Base-by-base conservation (phyloP, 176 grass and related monocot species). In the Oryza officinalis region DNA sequence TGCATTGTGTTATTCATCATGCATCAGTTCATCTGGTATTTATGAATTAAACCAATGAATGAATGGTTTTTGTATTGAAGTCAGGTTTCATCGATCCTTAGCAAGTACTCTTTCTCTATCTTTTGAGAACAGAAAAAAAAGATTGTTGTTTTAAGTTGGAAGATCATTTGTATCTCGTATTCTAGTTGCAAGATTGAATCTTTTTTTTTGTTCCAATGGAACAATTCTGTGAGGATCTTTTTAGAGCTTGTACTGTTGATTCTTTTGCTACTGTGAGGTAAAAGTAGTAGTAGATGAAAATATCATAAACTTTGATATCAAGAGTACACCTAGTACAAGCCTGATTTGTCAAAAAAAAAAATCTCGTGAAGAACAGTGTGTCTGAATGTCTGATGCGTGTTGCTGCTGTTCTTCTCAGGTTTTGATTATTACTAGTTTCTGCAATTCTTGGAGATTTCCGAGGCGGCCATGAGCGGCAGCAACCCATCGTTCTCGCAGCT, bases 401-500 rank as follows among this genome's bases (percentile, higher is more conserved):
- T 69, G 30, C 4, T 80, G 40, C 87, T 27, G 68, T 88, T 27
- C 33, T 35, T 35, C 79, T 69, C 65, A 81, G 85, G 84, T 50
- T 30, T 38, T 20, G n/a, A 47, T 78, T 25, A 41, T 47, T 47
- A 47, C 45, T 73, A 41, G 83, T 88, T 65, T 71, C 69, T 33
- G 49, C 30, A 38, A 3, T 13, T 2, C 22, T 71, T 84, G 38
- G 20, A 75, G 81, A 71, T 81, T 67, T 41, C 28, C 18, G 37
- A 37, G 28, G 26, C 27, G 40, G 59, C 43, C 68, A 77, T 91
- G 76, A 31, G 80, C 22, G 80, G 72, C 20, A 45, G 72, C 20
- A 45, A 87, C 71, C 81, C 60, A 27, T 86, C 63, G 43, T 46
- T 86, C 33, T 49, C 86, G 3, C 81, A 87, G 71, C 67, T 84